Percentiles rank a stretch among this genome's conserved stretches.
Conservation (phyloP, 1,284 basidiomycete species). For the Ganoderma sp. region DNA sequence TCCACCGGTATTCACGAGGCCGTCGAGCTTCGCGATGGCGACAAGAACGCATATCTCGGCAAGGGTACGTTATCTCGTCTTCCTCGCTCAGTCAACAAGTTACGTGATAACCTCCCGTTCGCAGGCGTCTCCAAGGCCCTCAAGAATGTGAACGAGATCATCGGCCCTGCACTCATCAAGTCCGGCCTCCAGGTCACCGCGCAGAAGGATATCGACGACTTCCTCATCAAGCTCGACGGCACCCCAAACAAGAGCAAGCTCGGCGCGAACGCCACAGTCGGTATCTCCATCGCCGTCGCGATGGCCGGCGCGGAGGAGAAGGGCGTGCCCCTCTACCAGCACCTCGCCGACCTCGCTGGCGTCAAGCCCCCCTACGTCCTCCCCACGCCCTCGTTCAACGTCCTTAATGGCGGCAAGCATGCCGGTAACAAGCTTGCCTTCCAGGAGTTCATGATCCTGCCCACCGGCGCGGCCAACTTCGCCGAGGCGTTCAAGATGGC, state of each 20-base stretch:
- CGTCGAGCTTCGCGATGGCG: constrained; percentile 97
- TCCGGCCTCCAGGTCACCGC: constrained; percentile 86
- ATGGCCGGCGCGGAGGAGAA: constrained; percentile 95
- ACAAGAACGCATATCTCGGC: constrained; percentile 92
- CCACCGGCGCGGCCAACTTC: constrained; percentile 91
- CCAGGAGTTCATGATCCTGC: constrained; percentile 99
- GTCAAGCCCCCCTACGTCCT: constrained; percentile 93
- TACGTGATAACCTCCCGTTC: background rate
- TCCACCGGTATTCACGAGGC: constrained; percentile 99
- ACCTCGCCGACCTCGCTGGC: constrained; percentile 95
- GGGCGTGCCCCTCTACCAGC: constrained; percentile 94
- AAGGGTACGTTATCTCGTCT: constrained; percentile 69
- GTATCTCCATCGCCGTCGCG: constrained; percentile 95
- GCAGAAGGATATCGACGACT: constrained; percentile 97
- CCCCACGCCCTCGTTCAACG: constrained; percentile 95
- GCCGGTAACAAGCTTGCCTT: constrained; percentile 99
- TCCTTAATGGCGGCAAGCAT: constrained; percentile 99
- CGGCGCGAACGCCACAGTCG: constrained; percentile 99
- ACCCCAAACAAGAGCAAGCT: constrained; percentile 99
- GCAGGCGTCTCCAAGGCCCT: constrained; percentile 94
- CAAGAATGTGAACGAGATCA: constrained; percentile 91
- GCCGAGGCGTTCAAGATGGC: constrained; percentile 99
- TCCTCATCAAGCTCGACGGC: constrained; percentile 98
- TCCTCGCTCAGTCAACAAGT: background rate
- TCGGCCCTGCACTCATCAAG: constrained; percentile 91